Base-by-base conservation (phyloP, 345 rosid genomes). In the Cochlearia excelsa region DNA sequence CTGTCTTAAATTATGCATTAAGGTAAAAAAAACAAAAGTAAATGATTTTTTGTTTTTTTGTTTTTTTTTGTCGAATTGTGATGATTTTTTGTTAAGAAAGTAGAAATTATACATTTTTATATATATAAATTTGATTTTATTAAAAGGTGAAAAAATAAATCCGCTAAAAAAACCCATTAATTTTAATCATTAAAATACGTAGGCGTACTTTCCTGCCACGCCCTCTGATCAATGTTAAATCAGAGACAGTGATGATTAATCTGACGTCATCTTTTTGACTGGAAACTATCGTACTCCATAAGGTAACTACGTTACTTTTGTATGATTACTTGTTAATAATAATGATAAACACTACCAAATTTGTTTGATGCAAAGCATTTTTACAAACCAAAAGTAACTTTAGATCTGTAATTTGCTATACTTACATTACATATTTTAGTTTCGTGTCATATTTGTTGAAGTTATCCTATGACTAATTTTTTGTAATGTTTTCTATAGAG, bases 171-270 rank as follows among this genome's bases (percentile, higher is more conserved):
- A 16, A 16, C 23, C 23, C 23, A 16, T 16, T 16, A 16, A 16
- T 16, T 16, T 16, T 16, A 16, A 16, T 16, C 23, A 16, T 16
- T 16, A 16, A 16, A 16, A 16, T 16, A 16, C 23, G 23, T 16
- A 16, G 23, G 23, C 23, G 37, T 34, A 34, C 40, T 30, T 40
- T 38, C 23, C 56, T 49, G 56, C 23, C 47, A 61, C 47, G 56
- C 66, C 48, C 55, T 40, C 16, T 11, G 49, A 40, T 49, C 66
- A 11, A 39, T 49, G 56, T 23, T 26, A 49, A 50, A 56, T 3
- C 57, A 39, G 57, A 30, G 46, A 28, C 64, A 57, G 38, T 43
- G 58, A 57, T 58, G 70, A 51, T 45, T 66, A 1, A 27, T 11
- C 38, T 40, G n/a, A 28, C 63, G 45, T 57, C 64, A 53, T 54